Conservation (phyloP, 78 protist genomes). For the Pelomyxa schiedti region DNA sequence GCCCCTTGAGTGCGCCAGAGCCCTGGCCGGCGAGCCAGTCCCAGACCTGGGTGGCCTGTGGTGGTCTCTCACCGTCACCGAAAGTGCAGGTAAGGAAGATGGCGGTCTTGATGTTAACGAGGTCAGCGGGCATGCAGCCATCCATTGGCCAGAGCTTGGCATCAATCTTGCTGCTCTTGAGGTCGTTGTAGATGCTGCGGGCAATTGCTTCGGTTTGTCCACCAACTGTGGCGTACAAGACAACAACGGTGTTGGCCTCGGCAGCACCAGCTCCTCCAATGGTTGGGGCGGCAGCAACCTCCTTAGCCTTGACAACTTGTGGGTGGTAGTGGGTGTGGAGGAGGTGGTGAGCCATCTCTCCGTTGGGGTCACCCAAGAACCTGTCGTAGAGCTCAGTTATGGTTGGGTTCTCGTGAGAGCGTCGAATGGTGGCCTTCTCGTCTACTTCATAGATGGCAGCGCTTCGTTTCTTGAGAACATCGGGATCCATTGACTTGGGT, state of each 20-base stretch:
- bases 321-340: constrained; percentile 27
- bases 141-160: constrained; percentile 1
- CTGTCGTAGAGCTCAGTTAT: background rate
- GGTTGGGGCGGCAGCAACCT: background rate
- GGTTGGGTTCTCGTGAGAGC: constrained; percentile 26
- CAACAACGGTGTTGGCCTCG: background rate
- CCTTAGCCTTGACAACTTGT: background rate
- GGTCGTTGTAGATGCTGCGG: background rate
- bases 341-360: constrained; percentile 20
- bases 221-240: background rate
- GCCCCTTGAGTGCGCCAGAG: background rate
- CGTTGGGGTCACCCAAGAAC: constrained; percentile 6
- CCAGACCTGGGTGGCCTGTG: background rate
- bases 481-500: background rate
- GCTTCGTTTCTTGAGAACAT: background rate
- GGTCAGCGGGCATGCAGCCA: background rate
- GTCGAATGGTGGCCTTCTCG: background rate
- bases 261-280: background rate
- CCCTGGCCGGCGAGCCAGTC: background rate
- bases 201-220: background rate
- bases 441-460: constrained; percentile 6
- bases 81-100: background rate
- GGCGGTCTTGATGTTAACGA: background rate
- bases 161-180: background rate
- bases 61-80: background rate